Evolutionary conservation across 768 basidiomycete genomes (phyloP), one percentile per base, ranked within the genome.

Genomic region (Neoboletus brunneissimus): DNA sequence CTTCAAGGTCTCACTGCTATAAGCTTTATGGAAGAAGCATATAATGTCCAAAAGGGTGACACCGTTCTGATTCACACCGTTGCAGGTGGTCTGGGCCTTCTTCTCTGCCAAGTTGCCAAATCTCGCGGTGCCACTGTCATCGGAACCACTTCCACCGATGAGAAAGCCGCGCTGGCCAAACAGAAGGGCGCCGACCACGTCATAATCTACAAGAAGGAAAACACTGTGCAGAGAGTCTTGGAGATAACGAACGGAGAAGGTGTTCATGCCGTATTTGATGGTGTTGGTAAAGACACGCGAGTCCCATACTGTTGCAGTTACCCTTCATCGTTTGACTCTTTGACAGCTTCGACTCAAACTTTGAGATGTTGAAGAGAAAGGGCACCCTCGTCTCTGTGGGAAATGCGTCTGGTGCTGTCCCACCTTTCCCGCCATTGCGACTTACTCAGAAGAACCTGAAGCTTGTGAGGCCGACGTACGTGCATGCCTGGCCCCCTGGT

Each of bases 251-350:
- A 83, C 41, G 90, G 89, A 8, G 79, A 85, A 61, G 91, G 92
- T 16, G 90, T 94, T 5, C 82, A 96, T 59, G 95, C 84, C 16
- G 82, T 93, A 23, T 96, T 88, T 65, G 96, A 99, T 65, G 96
- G 96, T 29, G 93, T 99, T n/a, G 96, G 96, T 2, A 95, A 91
- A 76, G 90, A 93, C 69, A 98, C 94, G 82, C 95, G 73, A 55
- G 89, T 78, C 22, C 35, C 16, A 5, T 31, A 11, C 11, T 1
- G 25, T 27, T 6, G 13, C 31, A 29, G 40, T 23, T 54, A 12
- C 37, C 54, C 43, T 49, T 29, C 16, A 10, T 46, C 56, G 25
- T 44, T 12, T 55, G 50, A 64, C 42, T 23, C 16, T 54, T 52
- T 40, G 25, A 15, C 61, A 90, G 88, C 6, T 89, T 88, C 67